Evolutionary conservation across 768 basidiomycete genomes (phyloP), one percentile per base, ranked within the genome.

Genomic region (Mycena polygramma): DNA sequence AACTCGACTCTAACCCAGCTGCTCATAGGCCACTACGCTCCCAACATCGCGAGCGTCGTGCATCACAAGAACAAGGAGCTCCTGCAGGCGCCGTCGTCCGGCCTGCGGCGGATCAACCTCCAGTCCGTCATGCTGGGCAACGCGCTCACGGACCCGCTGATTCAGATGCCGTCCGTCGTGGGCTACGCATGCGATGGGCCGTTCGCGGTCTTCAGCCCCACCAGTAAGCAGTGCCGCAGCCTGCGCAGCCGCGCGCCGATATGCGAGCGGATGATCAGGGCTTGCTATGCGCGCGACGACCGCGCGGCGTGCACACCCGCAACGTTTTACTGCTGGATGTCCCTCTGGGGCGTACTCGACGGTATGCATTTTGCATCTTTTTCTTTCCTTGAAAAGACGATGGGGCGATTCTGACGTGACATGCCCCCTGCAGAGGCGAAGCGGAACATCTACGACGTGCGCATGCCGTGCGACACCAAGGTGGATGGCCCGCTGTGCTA

Each of bases 401-500:
- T 45, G 15, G 9, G 41, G 17, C 41, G 41, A 43, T 26, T 17
- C 57, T 39, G 36, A 59, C 26, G 95, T 76, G 90, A 97, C 77
- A 86, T 84, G n/a, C n/a, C n/a, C n/a, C n/a, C 43, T 69, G 36
- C 37, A 66, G 65, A 52, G 48, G 57, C 65, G n/a, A 66, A 66
- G 37, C 57, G 65, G 4, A 66, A 66, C 26, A 43, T 59, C 49
- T 59, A 66, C 49, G 65, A 66, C 37, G 17, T 66, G 15, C 65
- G 65, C 39, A 52, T 66, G 57, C 39, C 65, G 7, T 66, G 65
- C 51, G 57, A 59, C 49, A 87, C 87, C 73, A 92, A 95, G 65
- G 92, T 91, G 4, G 82, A 87, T 2, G 83, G 30, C 10, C 30
- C 37, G n/a, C 5, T 94, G 4, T 95, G 94, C 82, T 95, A 94